Evolutionary conservation across 176 grass and related monocot genomes (phyloP).

Genomic region (Cenchrus purpureus): DNA sequence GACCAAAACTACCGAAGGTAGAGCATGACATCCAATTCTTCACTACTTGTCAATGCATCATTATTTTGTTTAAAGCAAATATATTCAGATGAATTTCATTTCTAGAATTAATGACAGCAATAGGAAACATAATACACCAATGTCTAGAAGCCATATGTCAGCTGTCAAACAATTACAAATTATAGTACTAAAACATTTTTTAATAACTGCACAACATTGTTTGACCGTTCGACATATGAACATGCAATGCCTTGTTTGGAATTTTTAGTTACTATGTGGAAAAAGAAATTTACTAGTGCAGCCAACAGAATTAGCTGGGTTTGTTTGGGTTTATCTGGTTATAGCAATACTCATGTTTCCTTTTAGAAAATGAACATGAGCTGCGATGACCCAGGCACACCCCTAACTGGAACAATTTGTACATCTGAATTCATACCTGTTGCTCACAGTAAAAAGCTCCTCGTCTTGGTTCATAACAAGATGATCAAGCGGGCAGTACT

Average conservation of each 20-base stretch:
- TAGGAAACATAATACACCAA: neutral
- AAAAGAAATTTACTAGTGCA: constrained; percentile 20
- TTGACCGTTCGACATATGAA: constrained; percentile 7
- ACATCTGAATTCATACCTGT: constrained; percentile 58
- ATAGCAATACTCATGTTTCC: constrained; percentile 20
- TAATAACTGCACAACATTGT: neutral
- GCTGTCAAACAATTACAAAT: neutral
- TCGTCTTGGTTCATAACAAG: constrained; percentile 75
- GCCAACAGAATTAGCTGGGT: neutral
- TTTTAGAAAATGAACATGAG: neutral
- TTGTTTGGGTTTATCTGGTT: constrained; percentile 8
- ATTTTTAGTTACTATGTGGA: neutral
- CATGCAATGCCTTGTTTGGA: neutral
- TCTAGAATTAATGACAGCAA: neutral
- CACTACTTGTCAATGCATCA: neutral
- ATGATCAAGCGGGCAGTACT: constrained; percentile 77
- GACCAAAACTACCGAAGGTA: neutral
- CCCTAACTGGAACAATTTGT: constrained; percentile 3
- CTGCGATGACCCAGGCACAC: neutral
- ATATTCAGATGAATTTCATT: neutral
- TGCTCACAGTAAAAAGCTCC: constrained; percentile 93
- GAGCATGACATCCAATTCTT: neutral
- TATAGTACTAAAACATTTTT: neutral
- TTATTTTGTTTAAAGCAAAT: neutral
- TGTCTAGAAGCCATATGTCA: neutral